Evolutionary conservation across 768 basidiomycete genomes (phyloP).

Genomic region (Mycena pura): DNA sequence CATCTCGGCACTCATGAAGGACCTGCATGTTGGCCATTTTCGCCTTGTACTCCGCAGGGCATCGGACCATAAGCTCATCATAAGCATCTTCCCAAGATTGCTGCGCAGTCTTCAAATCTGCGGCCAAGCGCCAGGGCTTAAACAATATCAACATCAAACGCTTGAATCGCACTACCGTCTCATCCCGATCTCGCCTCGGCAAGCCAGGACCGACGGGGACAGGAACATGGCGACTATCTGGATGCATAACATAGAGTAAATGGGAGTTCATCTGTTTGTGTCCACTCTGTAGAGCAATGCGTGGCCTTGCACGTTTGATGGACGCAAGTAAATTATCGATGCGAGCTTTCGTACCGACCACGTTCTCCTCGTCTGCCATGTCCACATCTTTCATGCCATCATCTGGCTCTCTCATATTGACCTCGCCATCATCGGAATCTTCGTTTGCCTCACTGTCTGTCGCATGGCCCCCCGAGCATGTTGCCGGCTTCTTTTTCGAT

Average conservation of each 20-base stretch:
- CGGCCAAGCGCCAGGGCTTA: slow-evolving; percentile 25
- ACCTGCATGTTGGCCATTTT: slow-evolving; percentile 9
- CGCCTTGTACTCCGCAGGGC: slow-evolving; percentile 14
- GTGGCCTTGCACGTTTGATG: neutral
- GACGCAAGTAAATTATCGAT: neutral
- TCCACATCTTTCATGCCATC: neutral
- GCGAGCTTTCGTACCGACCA: neutral
- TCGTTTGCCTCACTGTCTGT: no score
- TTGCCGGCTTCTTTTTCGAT: neutral
- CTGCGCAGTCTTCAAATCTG: neutral
- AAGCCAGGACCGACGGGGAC: neutral
- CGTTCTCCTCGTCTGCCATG: neutral
- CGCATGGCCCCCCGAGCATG: neutral
- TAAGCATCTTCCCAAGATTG: neutral
- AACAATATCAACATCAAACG: slow-evolving; percentile 39
- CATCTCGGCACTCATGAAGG: no score
- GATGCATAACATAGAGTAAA: neutral
- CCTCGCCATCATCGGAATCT: neutral
- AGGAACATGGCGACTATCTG: neutral
- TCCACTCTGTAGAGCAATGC: neutral
- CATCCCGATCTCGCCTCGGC: neutral
- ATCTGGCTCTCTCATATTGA: neutral
- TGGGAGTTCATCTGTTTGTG: neutral
- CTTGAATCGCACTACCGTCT: neutral
- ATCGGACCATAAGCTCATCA: neutral